Evolutionary conservation across 164 flowering plant species (phyloP).

Genomic region (Akebia trifoliata): DNA sequence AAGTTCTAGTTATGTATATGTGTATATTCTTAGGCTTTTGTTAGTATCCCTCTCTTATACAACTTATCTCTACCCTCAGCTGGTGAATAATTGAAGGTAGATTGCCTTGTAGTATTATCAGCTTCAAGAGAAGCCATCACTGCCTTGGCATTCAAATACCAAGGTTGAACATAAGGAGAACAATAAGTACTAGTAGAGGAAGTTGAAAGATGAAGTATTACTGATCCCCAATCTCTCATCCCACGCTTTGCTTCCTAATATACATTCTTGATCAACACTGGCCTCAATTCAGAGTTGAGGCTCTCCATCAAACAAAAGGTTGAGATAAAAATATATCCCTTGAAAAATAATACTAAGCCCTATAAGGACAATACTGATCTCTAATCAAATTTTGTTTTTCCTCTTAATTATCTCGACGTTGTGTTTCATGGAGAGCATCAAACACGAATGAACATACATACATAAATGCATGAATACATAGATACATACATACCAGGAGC

Average conservation of each 20-base stretch:
- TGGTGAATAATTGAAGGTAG: slow-evolving; percentile 35
- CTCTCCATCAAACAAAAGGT: too few species aligned
- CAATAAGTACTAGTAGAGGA: slow-evolving; percentile 15
- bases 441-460: too few species aligned
- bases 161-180: slow-evolving; percentile 62
- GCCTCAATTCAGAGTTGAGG: too few species aligned
- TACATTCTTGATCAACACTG: too few species aligned
- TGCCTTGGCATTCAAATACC: slow-evolving; percentile 69
- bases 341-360: too few species aligned
- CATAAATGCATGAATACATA: too few species aligned
- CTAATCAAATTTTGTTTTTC: too few species aligned
- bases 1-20: too few species aligned
- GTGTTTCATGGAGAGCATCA: background rate
- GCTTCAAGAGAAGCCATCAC: slow-evolving; percentile 38
- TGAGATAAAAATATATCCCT: too few species aligned
- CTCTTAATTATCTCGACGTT: too few species aligned
- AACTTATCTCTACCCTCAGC: slow-evolving; percentile 78
- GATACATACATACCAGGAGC: slow-evolving; percentile 62
- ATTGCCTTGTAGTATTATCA: slow-evolving; percentile 27
- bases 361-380: too few species aligned
- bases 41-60: slow-evolving; percentile 48
- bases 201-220: slow-evolving; percentile 44
- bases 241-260: slow-evolving; percentile 68
- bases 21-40: background rate
- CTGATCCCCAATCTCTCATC: slow-evolving; percentile 87